Conservation (phyloP, 768 basidiomycete genomes). For the Pisolithus sp. region DNA sequence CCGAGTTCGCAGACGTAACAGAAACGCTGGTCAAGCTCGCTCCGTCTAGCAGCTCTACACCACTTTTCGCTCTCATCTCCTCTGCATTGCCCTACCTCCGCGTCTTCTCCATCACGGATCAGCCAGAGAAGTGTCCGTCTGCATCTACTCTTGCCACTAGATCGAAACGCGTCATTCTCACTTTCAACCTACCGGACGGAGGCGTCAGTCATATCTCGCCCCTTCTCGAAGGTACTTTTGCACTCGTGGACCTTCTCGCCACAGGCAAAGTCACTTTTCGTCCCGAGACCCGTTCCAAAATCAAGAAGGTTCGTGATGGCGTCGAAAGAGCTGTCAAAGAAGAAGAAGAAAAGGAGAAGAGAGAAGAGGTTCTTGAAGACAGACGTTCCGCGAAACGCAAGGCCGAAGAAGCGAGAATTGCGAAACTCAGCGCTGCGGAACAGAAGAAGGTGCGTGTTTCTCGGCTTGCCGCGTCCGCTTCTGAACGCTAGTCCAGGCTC, state of each 20-base stretch:
- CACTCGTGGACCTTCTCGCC: slow-evolving; percentile 63
- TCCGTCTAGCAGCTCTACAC: slow-evolving; percentile 33
- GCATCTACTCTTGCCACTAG: slow-evolving; percentile 43
- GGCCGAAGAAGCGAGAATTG: slow-evolving; percentile 66
- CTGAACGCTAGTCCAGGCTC: slow-evolving; percentile 31
- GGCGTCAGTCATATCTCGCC: slow-evolving; percentile 31
- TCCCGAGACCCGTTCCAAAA: slow-evolving; percentile 77
- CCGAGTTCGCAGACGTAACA: slow-evolving; percentile 83
- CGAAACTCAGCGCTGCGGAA: slow-evolving; percentile 69
- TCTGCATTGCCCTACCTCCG: slow-evolving; percentile 72
- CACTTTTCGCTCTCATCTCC: slow-evolving; percentile 51
- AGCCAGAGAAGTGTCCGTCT: slow-evolving; percentile 66
- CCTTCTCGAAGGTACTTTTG: slow-evolving; percentile 64
- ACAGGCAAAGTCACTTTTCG: slow-evolving; percentile 48
- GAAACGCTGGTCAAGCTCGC: slow-evolving; percentile 62
- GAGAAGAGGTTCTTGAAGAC: slow-evolving; percentile 65
- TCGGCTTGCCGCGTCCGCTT: neutral
- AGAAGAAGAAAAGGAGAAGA: slow-evolving; percentile 60
- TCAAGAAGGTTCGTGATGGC: slow-evolving; percentile 67
- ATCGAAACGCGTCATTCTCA: slow-evolving; percentile 72
- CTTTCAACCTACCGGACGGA: slow-evolving; percentile 49
- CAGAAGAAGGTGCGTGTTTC: slow-evolving; percentile 63
- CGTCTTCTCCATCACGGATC: slow-evolving; percentile 85
- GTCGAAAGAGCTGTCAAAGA: slow-evolving; percentile 62
- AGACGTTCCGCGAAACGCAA: slow-evolving; percentile 68